Conservation (phyloP, 129 eudicot genomes). For the Flaveria linearis region DNA sequence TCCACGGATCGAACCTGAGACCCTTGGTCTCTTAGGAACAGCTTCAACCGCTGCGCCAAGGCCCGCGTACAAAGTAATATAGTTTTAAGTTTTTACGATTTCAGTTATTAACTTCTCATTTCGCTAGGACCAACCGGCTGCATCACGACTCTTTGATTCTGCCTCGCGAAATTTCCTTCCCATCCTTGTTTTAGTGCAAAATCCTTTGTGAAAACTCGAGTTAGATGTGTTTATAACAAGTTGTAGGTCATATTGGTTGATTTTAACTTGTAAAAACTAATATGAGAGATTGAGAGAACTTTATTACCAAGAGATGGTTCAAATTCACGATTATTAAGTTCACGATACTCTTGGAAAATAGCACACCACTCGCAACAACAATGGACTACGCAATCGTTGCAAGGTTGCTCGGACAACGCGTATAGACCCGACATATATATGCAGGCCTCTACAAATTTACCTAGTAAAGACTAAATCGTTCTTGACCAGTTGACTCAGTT, state of each 20-base stretch:
- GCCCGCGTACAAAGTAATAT: no score
- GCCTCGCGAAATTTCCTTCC: constrained; percentile 48
- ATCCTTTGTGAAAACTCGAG: background rate
- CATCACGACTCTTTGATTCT: constrained; percentile 40
- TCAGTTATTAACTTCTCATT: constrained; percentile 39
- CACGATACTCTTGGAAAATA: constrained; percentile 18
- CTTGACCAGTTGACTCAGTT: no score
- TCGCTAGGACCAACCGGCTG: constrained; percentile 42
- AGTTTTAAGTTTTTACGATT: background rate
- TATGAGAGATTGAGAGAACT: background rate
- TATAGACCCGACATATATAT: background rate
- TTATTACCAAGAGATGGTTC: constrained; percentile 11
- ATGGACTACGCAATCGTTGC: constrained; percentile 48
- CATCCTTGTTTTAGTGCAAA: constrained; percentile 45
- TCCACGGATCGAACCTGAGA: no score
- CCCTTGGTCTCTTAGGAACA: no score
- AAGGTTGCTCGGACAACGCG: constrained; percentile 38
- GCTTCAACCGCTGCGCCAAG: no score
- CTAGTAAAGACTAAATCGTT: no score
- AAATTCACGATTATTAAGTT: background rate
- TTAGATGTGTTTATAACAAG: background rate
- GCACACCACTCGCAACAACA: constrained; percentile 50
- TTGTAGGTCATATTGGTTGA: background rate
- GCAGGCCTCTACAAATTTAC: no score
- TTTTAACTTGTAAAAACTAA: constrained; percentile 17